These are phyloP conservation scores for Suillus bovinus DNA, from an alignment of 768 basidiomycete species.

Conservation along the genomic window DNA sequence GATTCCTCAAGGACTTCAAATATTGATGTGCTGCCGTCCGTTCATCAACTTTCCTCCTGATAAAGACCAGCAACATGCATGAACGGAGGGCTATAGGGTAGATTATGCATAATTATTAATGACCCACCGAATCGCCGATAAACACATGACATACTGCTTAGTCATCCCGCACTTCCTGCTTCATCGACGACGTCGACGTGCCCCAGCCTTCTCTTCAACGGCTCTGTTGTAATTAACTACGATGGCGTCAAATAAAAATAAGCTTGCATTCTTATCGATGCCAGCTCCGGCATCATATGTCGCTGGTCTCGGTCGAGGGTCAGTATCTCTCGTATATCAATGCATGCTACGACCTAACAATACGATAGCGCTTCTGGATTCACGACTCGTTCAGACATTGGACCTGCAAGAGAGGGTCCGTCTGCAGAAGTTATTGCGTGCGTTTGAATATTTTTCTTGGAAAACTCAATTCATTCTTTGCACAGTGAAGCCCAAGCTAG, in stretches of 20 bases:
- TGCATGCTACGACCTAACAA: conserved; percentile 8
- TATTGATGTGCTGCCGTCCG: not conserved
- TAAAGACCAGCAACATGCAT: not conserved
- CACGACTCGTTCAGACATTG: conserved; percentile 98
- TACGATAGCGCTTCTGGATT: conserved; percentile 85
- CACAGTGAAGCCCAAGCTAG: conserved; percentile 82
- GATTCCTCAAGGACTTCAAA: not conserved
- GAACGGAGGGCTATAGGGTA: not conserved
- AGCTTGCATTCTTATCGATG: conserved; percentile 87
- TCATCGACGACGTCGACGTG: not conserved
- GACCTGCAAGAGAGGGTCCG: conserved; percentile 94
- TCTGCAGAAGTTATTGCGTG: conserved; percentile 90
- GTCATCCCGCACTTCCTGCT: conserved; percentile 2
- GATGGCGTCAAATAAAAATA: conserved; percentile 64
- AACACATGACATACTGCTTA: too few species aligned
- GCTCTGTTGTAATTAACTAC: not conserved
- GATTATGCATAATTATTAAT: too few species aligned
- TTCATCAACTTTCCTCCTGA: not conserved
- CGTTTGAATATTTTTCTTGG: conserved; percentile 28
- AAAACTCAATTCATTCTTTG: conserved; percentile 6
- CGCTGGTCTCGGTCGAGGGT: conserved; percentile 98
- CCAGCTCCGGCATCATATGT: conserved; percentile 96
- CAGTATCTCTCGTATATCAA: conserved; percentile 26
- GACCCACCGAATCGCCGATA: too few species aligned
- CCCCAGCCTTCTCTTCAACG: not conserved